phyloP scores from a whole-genome alignment of 2,329 filamentous ascomycete genomes.

The Aspergillus niger region DNA sequence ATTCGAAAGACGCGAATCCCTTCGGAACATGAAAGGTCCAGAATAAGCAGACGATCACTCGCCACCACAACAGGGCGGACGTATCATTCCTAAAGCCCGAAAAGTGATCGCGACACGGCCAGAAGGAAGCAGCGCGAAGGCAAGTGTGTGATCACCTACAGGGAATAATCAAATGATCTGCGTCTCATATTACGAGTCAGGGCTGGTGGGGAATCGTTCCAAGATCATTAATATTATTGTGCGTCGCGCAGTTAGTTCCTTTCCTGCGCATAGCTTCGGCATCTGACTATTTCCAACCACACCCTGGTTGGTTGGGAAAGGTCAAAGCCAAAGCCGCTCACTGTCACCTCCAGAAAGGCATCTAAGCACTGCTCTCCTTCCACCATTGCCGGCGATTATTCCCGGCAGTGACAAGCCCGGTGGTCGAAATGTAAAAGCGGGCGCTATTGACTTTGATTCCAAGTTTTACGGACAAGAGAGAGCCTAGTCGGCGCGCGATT shows the following conservation, averaged over 20 bases:
- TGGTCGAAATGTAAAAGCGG: not conserved
- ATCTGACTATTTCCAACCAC: not conserved
- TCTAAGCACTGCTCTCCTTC: not conserved
- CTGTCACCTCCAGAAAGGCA: not conserved
- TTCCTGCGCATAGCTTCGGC: not conserved
- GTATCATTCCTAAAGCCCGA: not conserved
- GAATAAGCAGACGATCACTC: not conserved
- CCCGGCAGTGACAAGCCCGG: not conserved
- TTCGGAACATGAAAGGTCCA: not conserved
- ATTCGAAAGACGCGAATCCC: not conserved
- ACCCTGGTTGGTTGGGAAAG: not conserved
- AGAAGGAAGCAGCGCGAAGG: not conserved
- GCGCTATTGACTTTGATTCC: not conserved
- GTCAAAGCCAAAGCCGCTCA: too few species aligned
- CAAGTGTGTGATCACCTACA: slow-evolving; percentile 1
- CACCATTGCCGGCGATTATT: not conserved
- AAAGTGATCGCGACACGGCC: not conserved
- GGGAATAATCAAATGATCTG: slow-evolving; percentile 12
- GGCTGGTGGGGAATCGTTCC: not conserved
- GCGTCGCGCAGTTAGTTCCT: not conserved
- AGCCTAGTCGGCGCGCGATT: not conserved
- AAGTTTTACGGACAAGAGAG: not conserved
- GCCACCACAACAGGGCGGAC: not conserved
- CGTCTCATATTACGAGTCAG: slow-evolving; percentile 10
- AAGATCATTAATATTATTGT: not conserved